A percentile compares a stretch with the other conserved stretches of the same genome.
Evolutionary conservation across 179 eudicot genomes (phyloP).

Genomic region (Carnegiea gigantea): DNA sequence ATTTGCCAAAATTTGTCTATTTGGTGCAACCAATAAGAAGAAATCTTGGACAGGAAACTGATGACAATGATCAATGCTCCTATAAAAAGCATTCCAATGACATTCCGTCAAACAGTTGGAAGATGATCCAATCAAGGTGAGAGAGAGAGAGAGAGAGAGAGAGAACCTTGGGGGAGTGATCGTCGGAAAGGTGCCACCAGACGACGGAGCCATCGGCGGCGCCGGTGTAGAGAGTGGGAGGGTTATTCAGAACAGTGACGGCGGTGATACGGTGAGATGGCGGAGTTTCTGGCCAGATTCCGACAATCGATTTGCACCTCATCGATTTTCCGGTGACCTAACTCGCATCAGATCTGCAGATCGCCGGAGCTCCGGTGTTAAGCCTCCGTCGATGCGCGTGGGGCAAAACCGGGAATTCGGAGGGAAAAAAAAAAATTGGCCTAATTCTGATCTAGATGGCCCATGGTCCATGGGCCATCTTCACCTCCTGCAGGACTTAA

Average conservation of each 20-base stretch:
- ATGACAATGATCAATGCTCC: not conserved
- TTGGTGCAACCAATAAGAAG: not conserved
- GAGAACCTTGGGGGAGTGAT: slow-evolving; percentile 36
- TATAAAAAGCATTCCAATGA: not conserved
- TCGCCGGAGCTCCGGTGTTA: slow-evolving; percentile 17
- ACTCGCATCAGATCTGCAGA: not conserved
- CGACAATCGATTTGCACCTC: slow-evolving; percentile 83
- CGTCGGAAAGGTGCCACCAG: slow-evolving; percentile 71
- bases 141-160: not conserved
- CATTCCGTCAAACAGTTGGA: slow-evolving; percentile 18
- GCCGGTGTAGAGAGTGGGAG: slow-evolving; percentile 90
- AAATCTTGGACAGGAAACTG: not conserved
- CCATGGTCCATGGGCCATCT: not conserved
- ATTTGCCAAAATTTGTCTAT: not conserved
- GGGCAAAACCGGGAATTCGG: not conserved
- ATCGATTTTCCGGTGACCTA: slow-evolving; percentile 29
- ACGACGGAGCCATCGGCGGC: slow-evolving; percentile 92
- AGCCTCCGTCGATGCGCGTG: not conserved
- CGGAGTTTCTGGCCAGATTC: slow-evolving; percentile 80
- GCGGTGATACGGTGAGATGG: slow-evolving; percentile 80
- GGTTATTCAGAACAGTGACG: slow-evolving; percentile 47
- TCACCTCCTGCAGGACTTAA: too few relatives aligned
- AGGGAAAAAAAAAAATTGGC: not conserved
- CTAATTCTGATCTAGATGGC: not conserved
- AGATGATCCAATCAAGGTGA: not conserved